Percentiles rank a stretch among this genome's conserved stretches.
These are phyloP conservation scores for Colletotrichum agaves DNA, from an alignment of 2,329 filamentous ascomycete species.

Conservation along the genomic window DNA sequence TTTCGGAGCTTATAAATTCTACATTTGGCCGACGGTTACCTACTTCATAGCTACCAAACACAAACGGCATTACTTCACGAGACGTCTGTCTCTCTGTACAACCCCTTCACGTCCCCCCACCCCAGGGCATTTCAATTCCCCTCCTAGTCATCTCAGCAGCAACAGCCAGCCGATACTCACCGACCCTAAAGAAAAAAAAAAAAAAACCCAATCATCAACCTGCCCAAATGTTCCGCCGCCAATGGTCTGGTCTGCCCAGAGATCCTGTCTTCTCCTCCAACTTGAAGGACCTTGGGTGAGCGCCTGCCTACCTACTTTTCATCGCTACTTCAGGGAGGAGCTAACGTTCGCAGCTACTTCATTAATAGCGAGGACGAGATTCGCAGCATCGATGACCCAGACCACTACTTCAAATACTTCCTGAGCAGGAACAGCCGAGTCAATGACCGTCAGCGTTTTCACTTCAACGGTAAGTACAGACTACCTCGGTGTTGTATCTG, in stretches of 20 bases:
- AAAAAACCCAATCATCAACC: neutral
- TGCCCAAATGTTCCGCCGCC: constrained; percentile 78
- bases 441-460: constrained; percentile 79
- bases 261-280: constrained; percentile 75
- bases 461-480: constrained; percentile 73
- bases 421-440: constrained; percentile 78
- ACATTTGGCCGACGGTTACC: too few species aligned
- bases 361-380: constrained; percentile 81
- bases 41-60: too few species aligned
- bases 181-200: neutral
- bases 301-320: neutral
- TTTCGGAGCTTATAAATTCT: too few species aligned
- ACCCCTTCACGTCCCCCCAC: too few species aligned
- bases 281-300: constrained; percentile 78
- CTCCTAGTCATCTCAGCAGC: neutral
- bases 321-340: too few species aligned
- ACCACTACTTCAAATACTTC: constrained; percentile 79
- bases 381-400: constrained; percentile 73
- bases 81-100: too few species aligned
- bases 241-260: constrained; percentile 73
- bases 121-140: neutral
- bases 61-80: too few species aligned
- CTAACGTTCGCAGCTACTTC: constrained; percentile 70
- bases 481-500: neutral
- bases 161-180: too few species aligned